Conservation (phyloP, 139 green algal genomes). For the Coelastrella sp. region DNA sequence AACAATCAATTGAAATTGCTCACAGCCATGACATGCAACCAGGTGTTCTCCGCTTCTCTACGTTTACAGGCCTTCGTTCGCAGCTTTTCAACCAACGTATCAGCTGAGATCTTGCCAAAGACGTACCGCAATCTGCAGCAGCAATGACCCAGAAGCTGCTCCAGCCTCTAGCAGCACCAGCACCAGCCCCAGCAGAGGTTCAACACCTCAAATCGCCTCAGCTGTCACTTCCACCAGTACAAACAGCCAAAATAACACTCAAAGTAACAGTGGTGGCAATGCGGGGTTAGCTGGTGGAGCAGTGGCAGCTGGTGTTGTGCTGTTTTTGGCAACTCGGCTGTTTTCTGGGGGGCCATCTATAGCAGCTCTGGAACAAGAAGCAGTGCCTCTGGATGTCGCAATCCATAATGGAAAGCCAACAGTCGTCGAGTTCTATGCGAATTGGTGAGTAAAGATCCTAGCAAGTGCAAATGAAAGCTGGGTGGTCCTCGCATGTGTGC, state of each 20-base stretch:
- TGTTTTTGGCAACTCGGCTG: slow-evolving; percentile 71
- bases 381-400: slow-evolving; percentile 81
- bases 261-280: slow-evolving; percentile 32
- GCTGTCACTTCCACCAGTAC: not conserved
- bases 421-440: slow-evolving; percentile 97
- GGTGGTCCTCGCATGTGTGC: not conserved
- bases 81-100: not conserved
- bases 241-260: not conserved
- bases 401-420: slow-evolving; percentile 86
- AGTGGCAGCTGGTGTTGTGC: slow-evolving; percentile 63
- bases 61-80: not conserved
- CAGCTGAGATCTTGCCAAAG: not conserved
- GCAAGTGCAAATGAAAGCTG: not conserved
- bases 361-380: slow-evolving; percentile 67
- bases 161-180: not conserved
- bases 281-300: slow-evolving; percentile 66
- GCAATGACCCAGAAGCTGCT: not conserved
- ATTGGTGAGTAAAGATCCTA: slow-evolving; percentile 74
- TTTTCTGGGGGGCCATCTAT: slow-evolving; percentile 60
- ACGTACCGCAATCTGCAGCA: not conserved
- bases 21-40: not conserved
- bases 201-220: not conserved
- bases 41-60: not conserved
- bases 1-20: not conserved
- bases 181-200: not conserved